Percentiles rank a stretch among this genome's conserved stretches.
These are phyloP conservation scores for Chrysoporthe austroafricana DNA, from an alignment of 2,329 filamentous ascomycete genomes.

Conservation along the genomic window DNA sequence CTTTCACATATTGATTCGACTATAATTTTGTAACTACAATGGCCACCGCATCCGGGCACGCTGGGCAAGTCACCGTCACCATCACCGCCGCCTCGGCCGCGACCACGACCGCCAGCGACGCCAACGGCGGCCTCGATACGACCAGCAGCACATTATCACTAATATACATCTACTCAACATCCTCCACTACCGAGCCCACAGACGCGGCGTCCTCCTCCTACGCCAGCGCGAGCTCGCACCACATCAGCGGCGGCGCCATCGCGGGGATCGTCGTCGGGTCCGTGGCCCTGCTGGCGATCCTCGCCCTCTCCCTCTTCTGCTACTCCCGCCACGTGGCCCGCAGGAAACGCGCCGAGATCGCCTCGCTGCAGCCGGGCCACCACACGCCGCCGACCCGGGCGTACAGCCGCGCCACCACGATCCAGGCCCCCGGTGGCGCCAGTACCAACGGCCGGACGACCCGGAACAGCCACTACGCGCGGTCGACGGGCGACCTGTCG, in stretches of 20 bases:
- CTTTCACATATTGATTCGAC: not conserved
- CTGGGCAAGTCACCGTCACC: slow-evolving; percentile 24
- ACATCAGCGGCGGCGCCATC: slow-evolving; percentile 33
- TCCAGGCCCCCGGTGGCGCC: not conserved
- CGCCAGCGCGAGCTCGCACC: slow-evolving; percentile 10
- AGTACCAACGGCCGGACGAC: slow-evolving; percentile 2
- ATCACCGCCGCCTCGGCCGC: slow-evolving; percentile 11
- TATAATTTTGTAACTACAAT: slow-evolving; percentile 2
- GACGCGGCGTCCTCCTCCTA: slow-evolving; percentile 7
- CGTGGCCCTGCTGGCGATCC: slow-evolving; percentile 27
- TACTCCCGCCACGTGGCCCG: slow-evolving; percentile 21
- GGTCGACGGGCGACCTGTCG: slow-evolving; percentile 4
- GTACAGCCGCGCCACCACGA: slow-evolving; percentile 4
- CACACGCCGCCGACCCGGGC: slow-evolving; percentile 4
- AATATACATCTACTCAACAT: slow-evolving; percentile 24
- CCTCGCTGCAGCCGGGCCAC: slow-evolving; percentile 9
- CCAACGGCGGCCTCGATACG: slow-evolving; percentile 9
- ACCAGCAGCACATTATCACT: slow-evolving; percentile 24
- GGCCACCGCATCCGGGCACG: slow-evolving; percentile 1
- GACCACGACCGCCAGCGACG: not conserved
- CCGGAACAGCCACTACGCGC: slow-evolving; percentile 10
- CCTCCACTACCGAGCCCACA: slow-evolving; percentile 11
- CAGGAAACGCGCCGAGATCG: slow-evolving; percentile 21
- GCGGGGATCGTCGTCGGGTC: slow-evolving; percentile 35
- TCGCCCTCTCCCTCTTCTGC: slow-evolving; percentile 29